Evolutionary conservation across 495 filamentous ascomycete genomes (phyloP), one percentile per base, ranked within the genome.

Genomic region (Rostrohypoxylon terebratum): DNA sequence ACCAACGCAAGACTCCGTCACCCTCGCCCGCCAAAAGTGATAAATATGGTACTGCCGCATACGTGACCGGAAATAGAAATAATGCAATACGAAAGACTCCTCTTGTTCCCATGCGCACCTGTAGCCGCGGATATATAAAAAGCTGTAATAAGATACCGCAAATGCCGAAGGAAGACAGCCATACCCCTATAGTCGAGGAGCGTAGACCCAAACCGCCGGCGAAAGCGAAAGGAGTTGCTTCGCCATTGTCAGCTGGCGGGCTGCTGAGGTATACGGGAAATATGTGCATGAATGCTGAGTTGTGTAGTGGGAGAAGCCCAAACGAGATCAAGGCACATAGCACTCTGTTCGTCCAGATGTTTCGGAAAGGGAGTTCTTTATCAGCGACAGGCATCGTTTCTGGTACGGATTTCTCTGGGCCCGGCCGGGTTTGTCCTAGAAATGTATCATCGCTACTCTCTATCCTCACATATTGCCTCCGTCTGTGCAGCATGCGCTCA

Each of bases 181-280:
- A 90, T 44, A 90, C 71, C 18, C 92, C 92, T 63, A 94, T 90
- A 1, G 85, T 86, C 0, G 87, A 81, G 0, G 92, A 88, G n/a
- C 86, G 82, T 4, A 94, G 80, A 5, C 90, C 92, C 4, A 95
- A 83, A 0, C 92, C 92, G 59, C 92, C 92, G 16, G 86, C 86
- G 78, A 94, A 95, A 66, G 84, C 83, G 75, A 93, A 85, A 23
- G 88, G 81, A 1, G 83, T 81, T 20, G 77, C 73, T n/a, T 81
- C 77, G 53, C 73, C 71, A 18, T 86, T 83, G 16, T 83, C 79
- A 8, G 87, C 84, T 9, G 85, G 86, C 0, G 91, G 90, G 2
- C 88, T 88, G 8, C 90, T 90, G 57, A 95, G 81, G 76, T 91
- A 92, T 23, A 92, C 85, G 55, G 90, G 92, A 50, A 90, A 91